Base-by-base conservation (phyloP, 345 rosid species). In the Brassica juncea region DNA sequence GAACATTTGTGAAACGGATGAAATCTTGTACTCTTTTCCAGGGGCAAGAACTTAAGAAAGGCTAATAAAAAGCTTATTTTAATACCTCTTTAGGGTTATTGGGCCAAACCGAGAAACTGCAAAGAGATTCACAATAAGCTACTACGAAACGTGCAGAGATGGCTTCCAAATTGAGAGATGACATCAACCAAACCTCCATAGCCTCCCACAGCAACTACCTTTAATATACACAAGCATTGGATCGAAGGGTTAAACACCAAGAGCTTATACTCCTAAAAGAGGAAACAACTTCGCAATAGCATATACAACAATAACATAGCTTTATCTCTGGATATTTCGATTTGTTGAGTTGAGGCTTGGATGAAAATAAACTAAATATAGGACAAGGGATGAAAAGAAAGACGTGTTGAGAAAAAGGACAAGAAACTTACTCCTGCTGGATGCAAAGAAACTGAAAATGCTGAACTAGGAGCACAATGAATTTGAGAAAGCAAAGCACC, bases 131-230 rank as follows among this genome's bases (percentile, higher is more conserved):
- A 86, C 32, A 80, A 8, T 58, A 82, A 82, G 81, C 86, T 82
- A 87, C 91, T 90, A 68, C 86, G 85, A 75, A 95, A 91, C 54
- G 94, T 89, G 92, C 91, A 90, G 72, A 91, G 87, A 84, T 95
- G 99, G 84, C 99, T 95, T 74, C 97, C 94, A 71, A 90, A 93
- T 77, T 87, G 94, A 12, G 97, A 95, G 76, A 95, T 89, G 57
- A 95, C 85, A 71, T 93, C 99, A 14, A 95, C 97, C 68, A 93
- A 79, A 57, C 96, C 99, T 66, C 94, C 96, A 79, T 91, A 91
- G 68, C 99, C 98, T 78, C 97, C 99, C 42, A 95, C 86, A 30
- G 94, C 90, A 35, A 83, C 83, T 59, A 90, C 87, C 99, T 93
- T 87, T 28, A 31, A 73, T 16, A 54, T n/a, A 66, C 66, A 66